A percentile compares a stretch with the other conserved stretches of the same genome.
phyloP scores from a whole-genome alignment of 1,284 basidiomycete genomes.

The Grifola frondosa region DNA sequence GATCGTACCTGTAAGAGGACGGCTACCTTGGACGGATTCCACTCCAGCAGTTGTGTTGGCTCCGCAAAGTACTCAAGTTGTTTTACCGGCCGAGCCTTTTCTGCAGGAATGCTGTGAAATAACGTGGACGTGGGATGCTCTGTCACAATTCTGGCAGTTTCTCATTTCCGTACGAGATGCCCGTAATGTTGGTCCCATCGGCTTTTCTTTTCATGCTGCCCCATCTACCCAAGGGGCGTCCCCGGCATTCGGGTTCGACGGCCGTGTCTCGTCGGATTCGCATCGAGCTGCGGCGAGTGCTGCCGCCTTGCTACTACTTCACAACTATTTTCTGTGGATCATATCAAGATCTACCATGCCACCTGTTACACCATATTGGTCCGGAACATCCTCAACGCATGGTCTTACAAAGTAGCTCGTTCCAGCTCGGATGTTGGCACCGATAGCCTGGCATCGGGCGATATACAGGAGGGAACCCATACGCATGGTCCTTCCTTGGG shows the following conservation, averaged over 20 bases:
- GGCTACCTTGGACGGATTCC: slow-evolving; percentile 48
- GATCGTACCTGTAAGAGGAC: slow-evolving; percentile 64
- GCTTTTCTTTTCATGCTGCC: slow-evolving; percentile 51
- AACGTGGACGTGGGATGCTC: slow-evolving; percentile 48
- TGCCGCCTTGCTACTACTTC: slow-evolving; percentile 16
- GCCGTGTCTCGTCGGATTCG: slow-evolving; percentile 9
- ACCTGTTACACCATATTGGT: slow-evolving; percentile 46
- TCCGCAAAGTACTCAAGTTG: not conserved
- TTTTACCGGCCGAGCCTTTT: not conserved
- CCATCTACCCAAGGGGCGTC: slow-evolving; percentile 8
- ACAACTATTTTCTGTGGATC: slow-evolving; percentile 40
- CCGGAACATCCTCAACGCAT: slow-evolving; percentile 52
- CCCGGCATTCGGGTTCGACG: not conserved
- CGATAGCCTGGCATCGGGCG: not conserved
- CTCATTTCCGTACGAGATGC: slow-evolving; percentile 42
- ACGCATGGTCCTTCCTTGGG: not conserved
- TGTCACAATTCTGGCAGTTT: slow-evolving; percentile 54
- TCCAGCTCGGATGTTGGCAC: slow-evolving; percentile 2
- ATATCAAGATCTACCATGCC: slow-evolving; percentile 67
- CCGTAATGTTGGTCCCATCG: slow-evolving; percentile 45
- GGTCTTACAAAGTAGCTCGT: slow-evolving; percentile 36
- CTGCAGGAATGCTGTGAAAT: slow-evolving; percentile 28
- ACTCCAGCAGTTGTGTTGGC: slow-evolving; percentile 41
- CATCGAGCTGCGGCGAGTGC: not conserved
- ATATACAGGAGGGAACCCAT: not conserved